A percentile compares a stretch with the other conserved stretches of the same genome.
Conservation (phyloP, 2,329 filamentous ascomycete species). For the Cladosporium austrohemisphaericum region DNA sequence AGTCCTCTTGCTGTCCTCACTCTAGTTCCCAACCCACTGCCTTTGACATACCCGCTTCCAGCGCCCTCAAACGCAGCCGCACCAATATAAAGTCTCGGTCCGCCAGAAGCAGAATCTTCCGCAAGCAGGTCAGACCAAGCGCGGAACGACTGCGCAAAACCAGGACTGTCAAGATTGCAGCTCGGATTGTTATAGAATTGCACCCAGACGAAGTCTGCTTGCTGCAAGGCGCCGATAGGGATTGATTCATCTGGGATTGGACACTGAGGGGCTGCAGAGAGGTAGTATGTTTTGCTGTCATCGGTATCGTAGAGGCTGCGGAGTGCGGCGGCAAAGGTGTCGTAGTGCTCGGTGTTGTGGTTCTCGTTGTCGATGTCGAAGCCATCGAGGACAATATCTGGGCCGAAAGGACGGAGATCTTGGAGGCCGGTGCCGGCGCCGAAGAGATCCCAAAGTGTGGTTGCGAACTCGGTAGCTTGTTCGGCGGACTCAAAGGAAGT, state of each 20-base stretch:
- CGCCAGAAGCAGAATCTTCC: slow-evolving; percentile 4
- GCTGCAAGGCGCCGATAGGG: slow-evolving; percentile 32
- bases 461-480: slow-evolving; percentile 32
- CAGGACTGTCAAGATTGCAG: slow-evolving; percentile 34
- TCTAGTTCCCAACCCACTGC: slow-evolving; percentile 25
- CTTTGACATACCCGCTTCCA: slow-evolving; percentile 31
- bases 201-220: slow-evolving; percentile 42
- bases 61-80: slow-evolving; percentile 25
- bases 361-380: slow-evolving; percentile 52
- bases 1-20: slow-evolving; percentile 23
- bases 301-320: slow-evolving; percentile 34
- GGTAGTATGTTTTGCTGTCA: slow-evolving; percentile 41
- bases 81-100: slow-evolving; percentile 33
- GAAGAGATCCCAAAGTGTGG: slow-evolving; percentile 36
- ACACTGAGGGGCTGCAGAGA: slow-evolving; percentile 48
- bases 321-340: slow-evolving; percentile 26
- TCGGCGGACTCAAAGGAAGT: slow-evolving; percentile 27
- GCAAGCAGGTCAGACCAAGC: slow-evolving; percentile 31
- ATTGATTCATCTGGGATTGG: slow-evolving; percentile 38
- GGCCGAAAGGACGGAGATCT: slow-evolving; percentile 45
- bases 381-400: slow-evolving; percentile 47
- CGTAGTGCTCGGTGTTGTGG: slow-evolving; percentile 29
- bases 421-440: slow-evolving; percentile 27
- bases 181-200: slow-evolving; percentile 49
- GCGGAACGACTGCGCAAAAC: slow-evolving; percentile 28